Evolutionary conservation across 306 rosid species (phyloP), one percentile per base, ranked within the genome.

Genomic region (Cucumis hystrix): DNA sequence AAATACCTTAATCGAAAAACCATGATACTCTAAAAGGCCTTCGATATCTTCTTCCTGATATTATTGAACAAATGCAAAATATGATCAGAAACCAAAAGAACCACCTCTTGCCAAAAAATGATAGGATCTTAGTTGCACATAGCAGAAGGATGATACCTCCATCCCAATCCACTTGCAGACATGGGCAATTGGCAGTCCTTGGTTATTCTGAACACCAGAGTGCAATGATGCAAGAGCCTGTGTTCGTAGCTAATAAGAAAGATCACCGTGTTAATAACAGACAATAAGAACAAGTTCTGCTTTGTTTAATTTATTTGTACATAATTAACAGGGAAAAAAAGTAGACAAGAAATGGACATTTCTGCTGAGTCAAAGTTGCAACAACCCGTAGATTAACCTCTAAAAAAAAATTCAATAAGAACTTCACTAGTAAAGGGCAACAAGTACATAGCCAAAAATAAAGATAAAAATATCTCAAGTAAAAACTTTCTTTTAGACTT

Each of bases 211-310:
- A 35, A 95, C 87, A 82, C 97, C 97, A 78, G 91, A 83, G 79
- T 92, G 99, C 76, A 95, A 81, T 83, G 96, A 92, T 81, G 97
- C 99, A 79, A 95, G 97, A 60, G 99, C 99, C 86, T 89, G 97
- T 47, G 97, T 88, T 40, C 97, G 91, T 79, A 95, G 83, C 99
- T 92, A 87, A 80, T 81, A 83, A 85, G 77, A 66, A 82, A 54
- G 25, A n/a, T 45, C 72, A 23, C 15, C 75, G 14, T 21, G 75
- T 56, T 76, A 59, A 59, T 76, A 41, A 20, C 23, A 8, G 17
- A 51, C 62, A 13, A 25, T 14, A 43, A 55, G 49, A 59, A 56
- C 65, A 80, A 65, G 80, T 47, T 14, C 43, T 61, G 21, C 52
- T 40, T 58, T 10, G 17, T 52, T 52, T 52, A 16, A 8, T 59